These are phyloP conservation scores for Hericium coralloides DNA, from an alignment of 768 basidiomycete species.

Conservation along the genomic window DNA sequence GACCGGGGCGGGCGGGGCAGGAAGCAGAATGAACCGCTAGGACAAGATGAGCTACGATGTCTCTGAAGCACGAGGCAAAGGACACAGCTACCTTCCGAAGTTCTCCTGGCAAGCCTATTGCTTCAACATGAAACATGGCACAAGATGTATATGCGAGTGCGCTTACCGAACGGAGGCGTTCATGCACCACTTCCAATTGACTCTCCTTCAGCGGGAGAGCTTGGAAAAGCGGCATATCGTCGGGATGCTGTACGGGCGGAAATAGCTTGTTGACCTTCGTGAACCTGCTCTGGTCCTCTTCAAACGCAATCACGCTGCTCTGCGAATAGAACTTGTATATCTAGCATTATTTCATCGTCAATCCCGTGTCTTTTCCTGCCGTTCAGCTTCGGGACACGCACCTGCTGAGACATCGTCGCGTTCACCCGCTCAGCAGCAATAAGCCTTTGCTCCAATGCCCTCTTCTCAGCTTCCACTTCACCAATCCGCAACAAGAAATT, in stretches of 20 bases:
- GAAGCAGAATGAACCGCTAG: constrained; percentile 15
- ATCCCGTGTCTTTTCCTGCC: too few species aligned
- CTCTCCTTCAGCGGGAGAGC: not conserved
- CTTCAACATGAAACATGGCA: too few species aligned
- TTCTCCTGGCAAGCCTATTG: not conserved
- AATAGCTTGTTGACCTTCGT: constrained; percentile 9
- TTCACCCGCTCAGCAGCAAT: not conserved
- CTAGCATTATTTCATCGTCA: not conserved
- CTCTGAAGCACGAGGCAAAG: not conserved
- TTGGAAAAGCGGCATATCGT: not conserved
- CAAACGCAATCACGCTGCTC: constrained; percentile 13
- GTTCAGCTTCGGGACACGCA: not conserved
- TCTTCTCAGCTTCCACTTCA: not conserved
- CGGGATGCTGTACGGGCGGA: constrained; percentile 1
- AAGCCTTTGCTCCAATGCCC: not conserved
- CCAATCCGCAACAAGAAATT: not conserved
- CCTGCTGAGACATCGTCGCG: not conserved
- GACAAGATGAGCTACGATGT: not conserved
- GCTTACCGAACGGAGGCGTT: not conserved
- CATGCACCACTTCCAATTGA: not conserved
- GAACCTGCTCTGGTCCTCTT: constrained; percentile 11
- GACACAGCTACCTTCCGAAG: not conserved
- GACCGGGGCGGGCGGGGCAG: constrained; percentile 21
- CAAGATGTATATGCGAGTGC: not conserved
- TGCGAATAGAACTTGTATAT: constrained; percentile 14